Evolutionary conservation across 495 filamentous ascomycete genomes (phyloP).

Genomic region (Coniosporium apollinis): DNA sequence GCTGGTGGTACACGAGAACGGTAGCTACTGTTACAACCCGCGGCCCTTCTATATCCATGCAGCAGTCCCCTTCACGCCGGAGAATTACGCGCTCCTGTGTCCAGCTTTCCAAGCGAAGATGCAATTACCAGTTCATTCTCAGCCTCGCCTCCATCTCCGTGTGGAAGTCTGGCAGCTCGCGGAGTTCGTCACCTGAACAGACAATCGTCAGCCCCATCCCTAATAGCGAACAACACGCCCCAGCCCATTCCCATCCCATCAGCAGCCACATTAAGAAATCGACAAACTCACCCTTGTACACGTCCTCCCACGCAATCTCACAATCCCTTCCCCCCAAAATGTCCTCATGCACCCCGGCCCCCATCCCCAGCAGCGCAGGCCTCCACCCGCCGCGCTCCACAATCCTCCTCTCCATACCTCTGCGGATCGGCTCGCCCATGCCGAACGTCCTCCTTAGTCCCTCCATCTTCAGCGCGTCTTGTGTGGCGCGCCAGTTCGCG

Average conservation of each 20-base stretch:
- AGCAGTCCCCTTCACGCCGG: too few relatives aligned
- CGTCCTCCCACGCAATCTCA: conserved; percentile 76
- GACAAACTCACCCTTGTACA: conserved; percentile 42
- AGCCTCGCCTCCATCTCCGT: conserved; percentile 88
- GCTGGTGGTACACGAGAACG: too few relatives aligned
- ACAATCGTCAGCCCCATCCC: conserved; percentile 11
- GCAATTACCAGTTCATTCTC: conserved; percentile 45
- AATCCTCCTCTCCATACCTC: conserved; percentile 93
- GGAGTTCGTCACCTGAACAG: conserved; percentile 39
- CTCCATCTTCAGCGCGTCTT: conserved; percentile 77
- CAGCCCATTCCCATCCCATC: conserved; percentile 2
- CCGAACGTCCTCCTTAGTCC: conserved; percentile 68
- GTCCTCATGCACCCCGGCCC: conserved; percentile 39
- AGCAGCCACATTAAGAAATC: conserved; percentile 4
- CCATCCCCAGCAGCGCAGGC: conserved; percentile 27
- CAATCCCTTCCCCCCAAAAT: conserved; percentile 64
- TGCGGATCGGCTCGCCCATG: conserved; percentile 79
- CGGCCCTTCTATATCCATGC: too few relatives aligned
- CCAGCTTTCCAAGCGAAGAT: too few relatives aligned
- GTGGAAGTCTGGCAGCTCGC: conserved; percentile 54
- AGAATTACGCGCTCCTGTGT: too few relatives aligned
- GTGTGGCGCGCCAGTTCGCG: conserved; percentile 65
- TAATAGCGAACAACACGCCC: conserved; percentile 1
- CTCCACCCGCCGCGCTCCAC: conserved; percentile 41
- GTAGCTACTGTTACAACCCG: too few relatives aligned